Conservation (phyloP, 1,284 basidiomycete genomes). For the Laetiporus sulphureus region DNA sequence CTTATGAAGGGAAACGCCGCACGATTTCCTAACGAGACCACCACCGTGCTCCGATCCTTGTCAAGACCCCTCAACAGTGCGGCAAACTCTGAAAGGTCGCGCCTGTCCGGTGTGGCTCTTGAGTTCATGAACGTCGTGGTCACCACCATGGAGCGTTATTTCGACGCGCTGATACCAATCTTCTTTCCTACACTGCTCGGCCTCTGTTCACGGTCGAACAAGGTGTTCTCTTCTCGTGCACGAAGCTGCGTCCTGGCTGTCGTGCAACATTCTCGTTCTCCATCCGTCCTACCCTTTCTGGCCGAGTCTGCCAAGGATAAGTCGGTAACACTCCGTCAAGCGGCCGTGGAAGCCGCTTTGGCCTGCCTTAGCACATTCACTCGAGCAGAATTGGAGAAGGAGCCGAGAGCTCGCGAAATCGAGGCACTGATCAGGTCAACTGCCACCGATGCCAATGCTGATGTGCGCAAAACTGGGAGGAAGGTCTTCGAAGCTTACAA, state of each 20-base stretch:
- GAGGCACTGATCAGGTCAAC: conserved; percentile 65
- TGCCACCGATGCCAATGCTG: conserved; percentile 71
- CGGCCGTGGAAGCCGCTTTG: conserved; percentile 57
- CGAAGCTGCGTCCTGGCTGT: conserved; percentile 53
- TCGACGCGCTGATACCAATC: conserved; percentile 62
- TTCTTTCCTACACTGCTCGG: conserved; percentile 65
- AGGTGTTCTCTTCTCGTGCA: conserved; percentile 68
- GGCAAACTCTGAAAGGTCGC: conserved; percentile 71
- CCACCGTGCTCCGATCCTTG: conserved; percentile 45
- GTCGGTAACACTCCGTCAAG: conserved; percentile 54
- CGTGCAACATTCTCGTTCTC: conserved; percentile 66
- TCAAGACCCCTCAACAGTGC: conserved; percentile 53
- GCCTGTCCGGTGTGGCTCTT: conserved; percentile 66
- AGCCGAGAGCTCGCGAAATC: conserved; percentile 54
- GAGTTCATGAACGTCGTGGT: conserved; percentile 57
- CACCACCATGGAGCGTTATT: conserved; percentile 49
- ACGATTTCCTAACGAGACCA: conserved; percentile 50
- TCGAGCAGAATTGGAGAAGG: conserved; percentile 67
- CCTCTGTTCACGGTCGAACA: conserved; percentile 74
- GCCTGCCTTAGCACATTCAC: conserved; percentile 68
- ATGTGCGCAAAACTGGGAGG: conserved; percentile 63
- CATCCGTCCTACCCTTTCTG: conserved; percentile 59
- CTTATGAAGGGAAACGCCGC: conserved; percentile 54
- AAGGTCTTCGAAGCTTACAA: conserved; percentile 75
- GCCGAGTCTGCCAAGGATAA: conserved; percentile 64